A percentile compares a stretch with the other conserved stretches of the same genome.
Conservation (phyloP, 352 stramenopile genomes). For the Elongisporangium undulatum region DNA sequence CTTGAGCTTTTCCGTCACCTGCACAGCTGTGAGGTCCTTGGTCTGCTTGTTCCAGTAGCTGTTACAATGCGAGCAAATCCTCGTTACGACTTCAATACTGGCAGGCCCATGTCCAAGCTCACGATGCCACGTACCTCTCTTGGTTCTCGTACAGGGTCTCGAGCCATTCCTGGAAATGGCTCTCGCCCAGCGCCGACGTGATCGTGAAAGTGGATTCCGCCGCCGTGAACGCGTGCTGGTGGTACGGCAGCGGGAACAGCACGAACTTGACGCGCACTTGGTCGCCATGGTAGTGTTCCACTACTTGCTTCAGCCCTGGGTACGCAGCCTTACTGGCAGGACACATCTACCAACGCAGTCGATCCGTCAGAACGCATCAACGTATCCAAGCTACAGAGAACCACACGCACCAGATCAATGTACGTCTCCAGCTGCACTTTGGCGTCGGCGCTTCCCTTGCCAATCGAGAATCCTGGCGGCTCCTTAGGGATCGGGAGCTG, state of each 20-base stretch:
- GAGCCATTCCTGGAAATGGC: slow-evolving; percentile 51
- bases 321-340: slow-evolving; percentile 65
- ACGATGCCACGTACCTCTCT: slow-evolving; percentile 33
- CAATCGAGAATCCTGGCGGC: slow-evolving; percentile 64
- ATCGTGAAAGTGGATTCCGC: slow-evolving; percentile 62
- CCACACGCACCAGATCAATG: slow-evolving; percentile 45
- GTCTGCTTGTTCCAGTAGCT: slow-evolving; percentile 71
- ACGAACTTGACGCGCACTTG: slow-evolving; percentile 62
- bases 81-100: no score
- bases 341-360: slow-evolving; percentile 34
- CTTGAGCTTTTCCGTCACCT: slow-evolving; percentile 56
- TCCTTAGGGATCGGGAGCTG: slow-evolving; percentile 57
- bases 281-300: slow-evolving; percentile 41
- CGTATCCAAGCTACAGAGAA: neutral
- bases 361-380: neutral
- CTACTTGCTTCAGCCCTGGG: slow-evolving; percentile 55
- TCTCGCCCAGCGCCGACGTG: slow-evolving; percentile 41
- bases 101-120: neutral
- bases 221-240: slow-evolving; percentile 61
- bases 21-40: slow-evolving; percentile 52
- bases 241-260: slow-evolving; percentile 64
- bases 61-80: slow-evolving; percentile 9
- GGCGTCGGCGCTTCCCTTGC: slow-evolving; percentile 30
- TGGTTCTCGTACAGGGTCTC: slow-evolving; percentile 71
- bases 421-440: slow-evolving; percentile 77